Base-by-base conservation (phyloP, 306 rosid species). In the Quercus suber region DNA sequence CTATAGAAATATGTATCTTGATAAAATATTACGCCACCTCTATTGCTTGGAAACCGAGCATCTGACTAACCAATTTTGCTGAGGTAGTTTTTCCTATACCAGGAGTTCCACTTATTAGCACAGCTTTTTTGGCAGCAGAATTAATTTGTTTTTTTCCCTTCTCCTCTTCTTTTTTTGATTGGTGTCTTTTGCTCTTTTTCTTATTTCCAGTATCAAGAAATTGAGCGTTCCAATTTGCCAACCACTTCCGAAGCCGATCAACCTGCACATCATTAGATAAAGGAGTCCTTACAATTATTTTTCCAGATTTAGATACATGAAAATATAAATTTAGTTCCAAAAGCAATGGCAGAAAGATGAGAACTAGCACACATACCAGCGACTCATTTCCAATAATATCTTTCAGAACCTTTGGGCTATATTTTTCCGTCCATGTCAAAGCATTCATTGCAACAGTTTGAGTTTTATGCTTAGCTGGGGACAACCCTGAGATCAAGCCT, bases 41-140 rank as follows among this genome's bases (percentile, higher is more conserved):
- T 79, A 95, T 85, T 31, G 92, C 89, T 81, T 86, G 91, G 81
- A 90, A 95, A 74, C 97, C 90, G 76, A 95, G 97, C 94, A 90
- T 89, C 88, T 90, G 87, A 84, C 98, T 82, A 73, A 95, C 94
- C 89, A 95, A 78, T 90, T 90, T 93, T 74, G 99, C 99, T 51
- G 99, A 90, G 1, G 98, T 95, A 14, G 99, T 95, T 90, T 95
- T 95, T 80, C 99, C 99, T 72, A 95, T 93, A 69, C 99, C 99
- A 76, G 99, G 98, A 55, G 93, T 89, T 86, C 99, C 99, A 80
- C 99, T 87, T 80, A 93, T 83, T 59, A 95, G 87, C 41, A 93
- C 91, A 69, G 98, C 98, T 72, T 91, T 95, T 79, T 90, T 93
- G 49, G 86, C 86, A 76, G 75, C 80, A 41, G 94, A 77, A 76